Percentiles rank a stretch among this genome's conserved stretches.
phyloP scores from a whole-genome alignment of 139 green algal genomes.

The Chlorella sorokiniana region DNA sequence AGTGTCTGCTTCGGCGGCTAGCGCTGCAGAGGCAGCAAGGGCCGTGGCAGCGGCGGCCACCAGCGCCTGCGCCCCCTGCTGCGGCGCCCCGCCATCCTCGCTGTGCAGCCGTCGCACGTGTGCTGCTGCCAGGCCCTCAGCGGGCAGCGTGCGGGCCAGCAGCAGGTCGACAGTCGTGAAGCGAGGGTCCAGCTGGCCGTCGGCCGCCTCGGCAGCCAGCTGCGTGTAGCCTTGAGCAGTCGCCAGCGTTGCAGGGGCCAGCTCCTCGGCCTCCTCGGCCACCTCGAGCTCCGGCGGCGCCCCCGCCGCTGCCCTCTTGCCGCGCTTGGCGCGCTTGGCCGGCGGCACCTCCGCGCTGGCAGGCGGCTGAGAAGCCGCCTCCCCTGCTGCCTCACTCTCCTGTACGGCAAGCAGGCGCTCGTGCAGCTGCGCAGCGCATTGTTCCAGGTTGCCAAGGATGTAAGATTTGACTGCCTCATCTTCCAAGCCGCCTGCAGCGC shows the following conservation, averaged over 20 bases:
- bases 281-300: not conserved
- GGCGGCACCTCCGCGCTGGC: not conserved
- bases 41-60: not conserved
- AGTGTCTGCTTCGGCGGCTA: not conserved
- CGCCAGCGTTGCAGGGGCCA: not conserved
- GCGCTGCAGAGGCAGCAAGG: not conserved
- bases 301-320: not conserved
- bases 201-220: not conserved
- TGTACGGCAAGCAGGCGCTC: conserved; percentile 12
- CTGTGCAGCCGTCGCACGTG: conserved; percentile 12
- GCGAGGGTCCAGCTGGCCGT: not conserved
- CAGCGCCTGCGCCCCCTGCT: not conserved
- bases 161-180: conserved; percentile 12
- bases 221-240: not conserved
- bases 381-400: not conserved
- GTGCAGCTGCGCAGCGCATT: conserved; percentile 7
- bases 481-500: not conserved
- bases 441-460: conserved; percentile 9
- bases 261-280: not conserved
- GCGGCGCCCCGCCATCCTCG: not conserved
- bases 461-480: not conserved
- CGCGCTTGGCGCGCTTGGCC: not conserved
- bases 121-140: not conserved
- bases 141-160: not conserved
- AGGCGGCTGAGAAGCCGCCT: not conserved